A percentile compares a stretch with the other conserved stretches of the same genome.
phyloP scores from a whole-genome alignment of 345 rosid species.

The Aethionema arabicum region DNA sequence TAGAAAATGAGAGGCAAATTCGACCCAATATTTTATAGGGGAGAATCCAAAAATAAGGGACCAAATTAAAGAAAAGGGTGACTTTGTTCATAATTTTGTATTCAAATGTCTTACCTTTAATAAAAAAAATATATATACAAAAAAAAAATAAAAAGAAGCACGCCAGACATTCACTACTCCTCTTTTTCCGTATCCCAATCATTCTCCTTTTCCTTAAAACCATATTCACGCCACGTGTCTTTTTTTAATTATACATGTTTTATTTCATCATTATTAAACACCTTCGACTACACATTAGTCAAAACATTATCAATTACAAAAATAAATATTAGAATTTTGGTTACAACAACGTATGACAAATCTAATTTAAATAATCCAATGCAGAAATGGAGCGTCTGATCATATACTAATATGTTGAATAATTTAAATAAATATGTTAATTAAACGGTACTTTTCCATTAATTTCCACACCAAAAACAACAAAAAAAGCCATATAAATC shows the following conservation, averaged over 20 bases:
- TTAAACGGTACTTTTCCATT: no score
- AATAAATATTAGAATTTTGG: background rate
- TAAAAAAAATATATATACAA: slow-evolving; percentile 17
- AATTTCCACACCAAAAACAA: no score
- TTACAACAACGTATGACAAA: background rate
- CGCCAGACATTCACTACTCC: slow-evolving; percentile 41
- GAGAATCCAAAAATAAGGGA: no score
- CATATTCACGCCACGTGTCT: slow-evolving; percentile 27
- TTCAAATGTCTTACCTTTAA: slow-evolving; percentile 22
- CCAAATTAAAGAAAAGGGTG: slow-evolving; percentile 24
- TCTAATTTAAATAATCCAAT: background rate
- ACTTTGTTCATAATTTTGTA: slow-evolving; percentile 30
- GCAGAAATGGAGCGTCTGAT: background rate
- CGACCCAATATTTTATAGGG: no score
- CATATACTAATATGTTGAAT: background rate
- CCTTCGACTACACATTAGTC: background rate
- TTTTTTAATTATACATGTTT: background rate
- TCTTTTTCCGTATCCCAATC: slow-evolving; percentile 31
- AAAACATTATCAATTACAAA: background rate
- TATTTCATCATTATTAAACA: slow-evolving; percentile 20
- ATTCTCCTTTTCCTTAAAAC: slow-evolving; percentile 22
- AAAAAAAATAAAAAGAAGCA: slow-evolving; percentile 29
- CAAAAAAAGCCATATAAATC: no score
- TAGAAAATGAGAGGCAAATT: slow-evolving; percentile 15
- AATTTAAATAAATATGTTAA: no score